These are phyloP conservation scores for Blastobotrys parvus DNA, from an alignment of 805 yeast genomes.

Conservation along the genomic window DNA sequence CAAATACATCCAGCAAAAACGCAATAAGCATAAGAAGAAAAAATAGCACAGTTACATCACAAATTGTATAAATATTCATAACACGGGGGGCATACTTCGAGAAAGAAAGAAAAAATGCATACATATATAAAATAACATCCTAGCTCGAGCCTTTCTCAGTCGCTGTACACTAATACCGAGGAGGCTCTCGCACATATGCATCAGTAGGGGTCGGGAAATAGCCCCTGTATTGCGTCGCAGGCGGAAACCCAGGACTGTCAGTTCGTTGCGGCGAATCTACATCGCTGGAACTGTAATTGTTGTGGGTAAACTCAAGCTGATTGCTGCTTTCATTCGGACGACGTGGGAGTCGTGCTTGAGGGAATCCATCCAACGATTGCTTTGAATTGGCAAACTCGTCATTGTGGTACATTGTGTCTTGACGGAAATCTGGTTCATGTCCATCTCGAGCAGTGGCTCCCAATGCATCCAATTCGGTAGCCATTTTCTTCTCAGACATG, in stretches of 20 bases:
- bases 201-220: conserved; percentile 3
- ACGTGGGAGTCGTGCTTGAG: conserved; percentile 13
- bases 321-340: neutral
- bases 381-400: neutral
- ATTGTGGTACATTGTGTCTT: no score
- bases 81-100: no score
- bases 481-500: conserved; percentile 15
- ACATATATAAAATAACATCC: no score
- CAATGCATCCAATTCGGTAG: conserved; percentile 59
- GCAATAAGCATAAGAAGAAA: no score
- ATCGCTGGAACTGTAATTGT: neutral
- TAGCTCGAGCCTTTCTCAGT: no score
- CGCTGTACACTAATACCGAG: conserved; percentile 1
- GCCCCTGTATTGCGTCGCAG: conserved; percentile 1
- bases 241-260: conserved; percentile 2
- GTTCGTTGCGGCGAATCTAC: conserved; percentile 1
- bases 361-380: conserved; percentile 6
- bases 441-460: conserved; percentile 44
- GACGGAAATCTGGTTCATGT: no score
- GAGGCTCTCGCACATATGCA: neutral
- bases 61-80: no score
- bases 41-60: no score
- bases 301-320: neutral
- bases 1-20: no score
- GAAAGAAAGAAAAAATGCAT: no score